Conservation (phyloP, 805 yeast genomes). For the Sungouiella thailandica region DNA sequence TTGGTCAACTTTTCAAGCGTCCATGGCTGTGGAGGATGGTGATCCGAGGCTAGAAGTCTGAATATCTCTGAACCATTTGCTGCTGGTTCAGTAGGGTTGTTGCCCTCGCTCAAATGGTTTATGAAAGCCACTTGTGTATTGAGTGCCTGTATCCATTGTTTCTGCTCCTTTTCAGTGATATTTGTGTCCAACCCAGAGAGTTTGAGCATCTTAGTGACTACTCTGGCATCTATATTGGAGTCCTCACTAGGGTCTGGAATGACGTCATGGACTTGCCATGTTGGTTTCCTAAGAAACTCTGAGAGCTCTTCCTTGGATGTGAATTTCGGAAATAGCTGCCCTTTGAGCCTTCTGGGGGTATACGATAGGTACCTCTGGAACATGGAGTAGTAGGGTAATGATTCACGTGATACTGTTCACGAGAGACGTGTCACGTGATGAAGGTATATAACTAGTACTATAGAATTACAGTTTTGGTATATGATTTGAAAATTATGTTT, state of each 20-base stretch:
- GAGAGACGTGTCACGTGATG: too few relatives aligned
- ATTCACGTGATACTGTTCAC: too few relatives aligned
- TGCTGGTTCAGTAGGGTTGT: slow-evolving; percentile 1
- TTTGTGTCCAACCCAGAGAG: slow-evolving; percentile 45
- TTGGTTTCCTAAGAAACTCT: slow-evolving; percentile 6
- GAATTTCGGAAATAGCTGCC: slow-evolving; percentile 5
- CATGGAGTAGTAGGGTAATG: too few relatives aligned
- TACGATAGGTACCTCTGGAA: too few relatives aligned
- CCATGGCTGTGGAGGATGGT: slow-evolving; percentile 19
- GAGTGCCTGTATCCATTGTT: slow-evolving; percentile 28
- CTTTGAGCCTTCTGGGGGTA: too few relatives aligned
- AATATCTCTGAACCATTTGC: slow-evolving; percentile 18
- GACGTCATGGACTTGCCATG: slow-evolving; percentile 12
- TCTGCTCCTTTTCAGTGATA: slow-evolving; percentile 21
- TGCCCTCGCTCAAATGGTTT: slow-evolving; percentile 30
- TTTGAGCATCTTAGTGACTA: slow-evolving; percentile 31
- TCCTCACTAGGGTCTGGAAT: slow-evolving; percentile 7
- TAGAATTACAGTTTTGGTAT: too few relatives aligned
- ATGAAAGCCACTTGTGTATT: slow-evolving; percentile 49
- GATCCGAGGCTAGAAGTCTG: slow-evolving; percentile 33
- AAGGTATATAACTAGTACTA: too few relatives aligned
- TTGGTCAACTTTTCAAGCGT: slow-evolving; percentile 15
- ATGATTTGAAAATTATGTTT: too few relatives aligned
- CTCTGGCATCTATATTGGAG: slow-evolving; percentile 11
- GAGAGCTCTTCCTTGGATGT: slow-evolving; percentile 5